Evolutionary conservation across 129 eudicot species (phyloP).

Genomic region (Ambrosia trifida): DNA sequence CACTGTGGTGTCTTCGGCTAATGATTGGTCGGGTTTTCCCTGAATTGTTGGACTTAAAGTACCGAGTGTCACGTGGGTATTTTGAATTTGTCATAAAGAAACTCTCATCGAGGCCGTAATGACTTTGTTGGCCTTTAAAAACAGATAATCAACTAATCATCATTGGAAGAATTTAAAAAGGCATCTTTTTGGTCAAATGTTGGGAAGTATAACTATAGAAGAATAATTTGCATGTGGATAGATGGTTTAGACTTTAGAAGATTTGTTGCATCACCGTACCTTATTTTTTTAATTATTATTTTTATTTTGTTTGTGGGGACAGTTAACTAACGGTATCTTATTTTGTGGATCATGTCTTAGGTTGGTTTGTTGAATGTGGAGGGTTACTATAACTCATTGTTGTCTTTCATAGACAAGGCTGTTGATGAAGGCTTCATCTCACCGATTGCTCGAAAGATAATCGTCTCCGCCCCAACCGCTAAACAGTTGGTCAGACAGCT

Average conservation of each 20-base stretch:
- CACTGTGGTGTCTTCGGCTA: too few species aligned
- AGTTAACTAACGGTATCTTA: constrained; percentile 15
- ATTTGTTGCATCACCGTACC: constrained; percentile 26
- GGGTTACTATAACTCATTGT: constrained; percentile 81
- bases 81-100: too few species aligned
- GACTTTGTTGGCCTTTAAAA: too few species aligned
- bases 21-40: too few species aligned
- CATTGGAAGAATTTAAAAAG: background rate
- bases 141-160: background rate
- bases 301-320: constrained; percentile 3
- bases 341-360: constrained; percentile 47
- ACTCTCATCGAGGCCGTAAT: too few species aligned
- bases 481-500: constrained; percentile 71
- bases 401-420: constrained; percentile 89
- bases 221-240: background rate
- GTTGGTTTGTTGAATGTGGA: constrained; percentile 95
- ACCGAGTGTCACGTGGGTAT: too few species aligned
- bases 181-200: constrained; percentile 2
- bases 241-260: constrained; percentile 32
- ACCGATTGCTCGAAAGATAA: constrained; percentile 73
- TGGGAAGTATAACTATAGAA: constrained; percentile 4
- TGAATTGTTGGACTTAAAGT: too few species aligned
- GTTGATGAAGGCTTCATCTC: constrained; percentile 98
- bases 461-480: constrained; percentile 85
- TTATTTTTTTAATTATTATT: background rate